Percentiles rank a stretch among this genome's conserved stretches.
Evolutionary conservation across 495 filamentous ascomycete species (phyloP).

Genomic region (Parathielavia hyrcaniae): DNA sequence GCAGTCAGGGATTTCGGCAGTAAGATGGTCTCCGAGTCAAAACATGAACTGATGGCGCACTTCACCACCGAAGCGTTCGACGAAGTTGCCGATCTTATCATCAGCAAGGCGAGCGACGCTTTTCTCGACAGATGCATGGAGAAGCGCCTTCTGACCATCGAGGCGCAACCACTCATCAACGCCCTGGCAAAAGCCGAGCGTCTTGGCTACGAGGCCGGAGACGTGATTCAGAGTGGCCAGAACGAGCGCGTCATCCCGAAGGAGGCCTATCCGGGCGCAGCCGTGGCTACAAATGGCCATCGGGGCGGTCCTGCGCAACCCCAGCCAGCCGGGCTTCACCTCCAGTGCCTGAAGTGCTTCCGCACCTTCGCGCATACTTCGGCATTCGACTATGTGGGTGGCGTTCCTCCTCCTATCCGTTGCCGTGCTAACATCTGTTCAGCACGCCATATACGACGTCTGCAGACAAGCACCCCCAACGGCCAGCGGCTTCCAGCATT

Average conservation of each 20-base stretch:
- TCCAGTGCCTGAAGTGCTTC: slow-evolving; percentile 39
- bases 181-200: slow-evolving; percentile 46
- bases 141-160: slow-evolving; percentile 42
- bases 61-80: slow-evolving; percentile 35
- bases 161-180: slow-evolving; percentile 44
- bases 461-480: slow-evolving; percentile 33
- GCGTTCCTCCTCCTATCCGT: not conserved
- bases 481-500: slow-evolving; percentile 27
- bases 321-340: not conserved
- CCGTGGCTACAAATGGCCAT: slow-evolving; percentile 11
- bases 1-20: slow-evolving; percentile 41
- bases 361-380: slow-evolving; percentile 32
- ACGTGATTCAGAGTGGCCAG: slow-evolving; percentile 37
- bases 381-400: slow-evolving; percentile 40
- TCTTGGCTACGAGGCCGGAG: slow-evolving; percentile 42
- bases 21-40: slow-evolving; percentile 41
- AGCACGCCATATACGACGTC: slow-evolving; percentile 39
- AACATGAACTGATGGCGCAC: slow-evolving; percentile 37
- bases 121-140: slow-evolving; percentile 45
- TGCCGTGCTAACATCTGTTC: not conserved
- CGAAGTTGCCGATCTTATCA: slow-evolving; percentile 35
- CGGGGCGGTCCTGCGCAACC: slow-evolving; percentile 6
- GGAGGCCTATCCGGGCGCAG: slow-evolving; percentile 25
- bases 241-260: slow-evolving; percentile 33
- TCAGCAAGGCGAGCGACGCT: slow-evolving; percentile 38